Base-by-base conservation (phyloP, 2,329 filamentous ascomycete genomes). In the Xylariaceae sp. region DNA sequence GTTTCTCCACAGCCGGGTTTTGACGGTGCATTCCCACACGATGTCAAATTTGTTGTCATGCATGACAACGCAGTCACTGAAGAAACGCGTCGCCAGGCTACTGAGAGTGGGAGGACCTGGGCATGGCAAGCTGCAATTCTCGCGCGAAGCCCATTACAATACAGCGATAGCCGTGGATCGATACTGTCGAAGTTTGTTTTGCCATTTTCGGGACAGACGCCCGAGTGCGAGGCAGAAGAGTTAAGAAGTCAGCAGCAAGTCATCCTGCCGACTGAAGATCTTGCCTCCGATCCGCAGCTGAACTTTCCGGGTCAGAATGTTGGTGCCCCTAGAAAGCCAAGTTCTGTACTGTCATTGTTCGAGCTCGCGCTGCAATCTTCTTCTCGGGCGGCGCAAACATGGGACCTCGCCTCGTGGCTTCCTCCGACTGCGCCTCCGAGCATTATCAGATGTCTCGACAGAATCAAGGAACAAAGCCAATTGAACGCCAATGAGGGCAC, bases 291-390 rank as follows among this genome's bases (percentile, higher is more conserved):
- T 3, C 59, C 64, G 9, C 28, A 40, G 7, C 59, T 54, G 11
- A 53, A 57, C 9, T 39, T 45, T 22, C 42, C 49, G 17, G 47
- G 36, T 16, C 60, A 57, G 39, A 34, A 33, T 16, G 42, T 42
- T 13, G 6, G 22, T 13, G 2, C 28, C 10, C 18, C 49, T 16
- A n/a, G 16, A 7, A 14, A 46, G 6, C 63, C 66, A 34, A 71
- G 69, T 31, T 63, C 62, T 2, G 76, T 81, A 2, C 73, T 75
- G 1, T 80, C 79, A 16, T 66, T 84, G 4, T 64, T 81, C 4
- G 80, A 83, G 61, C 56, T 76, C 1, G 75, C 77, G 2, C 69
- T 82, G 1, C 71, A 73, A 22, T 70, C 73, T 3, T 79, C 76
- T 51, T 74, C 75, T 45, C 68, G 64, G 11, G 76, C 70, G 33